These are phyloP conservation scores for Rhizopus stolonifer DNA, from an alignment of 371 early-diverging fungal species.

Conservation along the genomic window DNA sequence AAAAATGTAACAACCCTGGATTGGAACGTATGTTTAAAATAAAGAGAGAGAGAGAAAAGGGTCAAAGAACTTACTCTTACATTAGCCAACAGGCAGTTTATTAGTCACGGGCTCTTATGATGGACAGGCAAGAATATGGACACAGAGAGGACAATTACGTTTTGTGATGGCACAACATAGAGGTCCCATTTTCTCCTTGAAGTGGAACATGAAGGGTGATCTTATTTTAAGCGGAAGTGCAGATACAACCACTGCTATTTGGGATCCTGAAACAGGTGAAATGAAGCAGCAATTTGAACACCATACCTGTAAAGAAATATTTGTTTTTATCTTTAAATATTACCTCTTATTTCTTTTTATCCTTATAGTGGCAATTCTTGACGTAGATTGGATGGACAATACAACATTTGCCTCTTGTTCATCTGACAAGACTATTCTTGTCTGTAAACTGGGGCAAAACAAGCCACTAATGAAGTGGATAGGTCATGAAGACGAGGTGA, in stretches of 20 bases:
- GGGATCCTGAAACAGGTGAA: conserved; percentile 82
- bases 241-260: conserved; percentile 82
- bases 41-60: not conserved
- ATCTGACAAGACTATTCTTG: conserved; percentile 76
- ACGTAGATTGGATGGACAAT: conserved; percentile 94
- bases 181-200: conserved; percentile 84
- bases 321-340: not conserved
- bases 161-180: conserved; percentile 70
- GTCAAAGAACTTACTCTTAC: not conserved
- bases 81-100: conserved; percentile 73
- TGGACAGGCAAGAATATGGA: conserved; percentile 89
- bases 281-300: conserved; percentile 75
- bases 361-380: conserved; percentile 69
- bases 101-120: conserved; percentile 93
- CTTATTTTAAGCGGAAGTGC: conserved; percentile 78
- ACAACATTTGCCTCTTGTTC: conserved; percentile 91
- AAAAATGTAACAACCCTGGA: conserved; percentile 84
- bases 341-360: not conserved
- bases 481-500: conserved; percentile 88
- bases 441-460: conserved; percentile 72
- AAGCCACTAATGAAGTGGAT: conserved; percentile 69
- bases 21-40: conserved; percentile 79
- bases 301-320: conserved; percentile 61
- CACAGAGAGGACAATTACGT: conserved; percentile 66
- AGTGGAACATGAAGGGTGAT: conserved; percentile 85